A percentile compares a stretch with the other conserved stretches of the same genome.
These are phyloP conservation scores for Quercus engelmannii DNA, from an alignment of 306 rosid genomes.

Conservation along the genomic window DNA sequence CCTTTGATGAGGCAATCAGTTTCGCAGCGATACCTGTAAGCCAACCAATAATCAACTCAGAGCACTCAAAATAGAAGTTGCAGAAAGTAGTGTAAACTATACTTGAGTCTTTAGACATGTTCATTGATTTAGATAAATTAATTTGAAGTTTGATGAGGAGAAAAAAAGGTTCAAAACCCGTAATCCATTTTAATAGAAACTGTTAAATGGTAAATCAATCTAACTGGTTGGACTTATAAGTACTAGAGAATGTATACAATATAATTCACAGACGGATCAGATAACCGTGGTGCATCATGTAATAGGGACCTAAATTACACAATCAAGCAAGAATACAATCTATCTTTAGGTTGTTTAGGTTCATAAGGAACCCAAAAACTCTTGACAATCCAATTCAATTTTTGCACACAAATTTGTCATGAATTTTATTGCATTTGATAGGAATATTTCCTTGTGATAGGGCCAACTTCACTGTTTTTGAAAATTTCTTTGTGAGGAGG, in stretches of 20 bases:
- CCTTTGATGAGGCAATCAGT: background rate
- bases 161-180: background rate
- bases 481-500: too few relatives aligned
- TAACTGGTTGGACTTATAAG: background rate
- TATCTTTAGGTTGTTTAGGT: background rate
- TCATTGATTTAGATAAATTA: background rate
- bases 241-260: background rate
- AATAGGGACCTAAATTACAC: background rate
- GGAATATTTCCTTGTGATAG: background rate
- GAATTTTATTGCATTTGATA: background rate
- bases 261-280: background rate
- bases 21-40: slow-evolving; percentile 1
- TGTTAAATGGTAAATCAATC: background rate
- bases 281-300: background rate
- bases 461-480: background rate
- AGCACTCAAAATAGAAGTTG: background rate
- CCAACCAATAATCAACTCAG: background rate
- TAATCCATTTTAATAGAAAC: background rate
- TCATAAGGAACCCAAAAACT: background rate
- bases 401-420: background rate
- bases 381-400: background rate
- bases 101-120: background rate
- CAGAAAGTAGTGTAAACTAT: background rate
- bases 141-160: background rate
- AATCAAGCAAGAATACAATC: background rate